phyloP scores from a whole-genome alignment of 1,284 basidiomycete species.

The Schizophyllum commune region DNA sequence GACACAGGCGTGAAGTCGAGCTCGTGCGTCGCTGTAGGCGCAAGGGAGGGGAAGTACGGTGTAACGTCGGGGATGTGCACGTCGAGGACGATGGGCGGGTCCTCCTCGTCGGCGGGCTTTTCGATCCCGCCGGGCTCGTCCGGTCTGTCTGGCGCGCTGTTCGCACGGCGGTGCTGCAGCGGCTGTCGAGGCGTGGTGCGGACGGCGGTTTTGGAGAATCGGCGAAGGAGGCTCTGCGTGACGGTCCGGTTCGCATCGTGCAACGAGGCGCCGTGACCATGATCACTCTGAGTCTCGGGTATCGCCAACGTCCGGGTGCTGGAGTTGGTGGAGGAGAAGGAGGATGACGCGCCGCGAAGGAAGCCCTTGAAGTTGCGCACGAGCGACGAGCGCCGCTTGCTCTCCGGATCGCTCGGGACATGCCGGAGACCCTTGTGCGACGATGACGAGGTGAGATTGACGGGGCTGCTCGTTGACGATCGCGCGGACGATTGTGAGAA shows the following conservation, averaged over 20 bases:
- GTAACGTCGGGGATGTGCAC: slow-evolving; percentile 4
- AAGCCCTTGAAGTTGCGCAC: slow-evolving; percentile 2
- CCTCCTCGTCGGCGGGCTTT: background rate
- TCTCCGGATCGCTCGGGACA: background rate
- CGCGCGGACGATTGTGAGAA: slow-evolving; percentile 37
- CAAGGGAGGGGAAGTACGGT: background rate
- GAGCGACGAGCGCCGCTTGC: slow-evolving; percentile 3
- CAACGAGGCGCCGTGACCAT: slow-evolving; percentile 19
- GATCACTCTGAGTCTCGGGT: slow-evolving; percentile 19
- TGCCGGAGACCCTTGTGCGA: background rate
- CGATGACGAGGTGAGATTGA: background rate
- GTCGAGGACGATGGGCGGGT: slow-evolving; percentile 8
- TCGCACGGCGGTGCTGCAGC: slow-evolving; percentile 36
- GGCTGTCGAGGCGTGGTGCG: slow-evolving; percentile 12
- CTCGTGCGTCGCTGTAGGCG: background rate
- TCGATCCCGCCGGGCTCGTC: slow-evolving; percentile 12
- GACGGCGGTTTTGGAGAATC: slow-evolving; percentile 28
- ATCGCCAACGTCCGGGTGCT: slow-evolving; percentile 18
- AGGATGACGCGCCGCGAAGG: background rate
- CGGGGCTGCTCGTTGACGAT: slow-evolving; percentile 16
- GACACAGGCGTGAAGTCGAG: slow-evolving; percentile 2
- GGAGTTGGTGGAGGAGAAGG: slow-evolving; percentile 3
- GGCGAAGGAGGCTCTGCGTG: slow-evolving; percentile 31
- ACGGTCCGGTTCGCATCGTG: slow-evolving; percentile 16
- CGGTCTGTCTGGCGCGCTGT: slow-evolving; percentile 39